Evolutionary conservation across 1,284 basidiomycete genomes (phyloP).

Genomic region (Puccinia coronata): DNA sequence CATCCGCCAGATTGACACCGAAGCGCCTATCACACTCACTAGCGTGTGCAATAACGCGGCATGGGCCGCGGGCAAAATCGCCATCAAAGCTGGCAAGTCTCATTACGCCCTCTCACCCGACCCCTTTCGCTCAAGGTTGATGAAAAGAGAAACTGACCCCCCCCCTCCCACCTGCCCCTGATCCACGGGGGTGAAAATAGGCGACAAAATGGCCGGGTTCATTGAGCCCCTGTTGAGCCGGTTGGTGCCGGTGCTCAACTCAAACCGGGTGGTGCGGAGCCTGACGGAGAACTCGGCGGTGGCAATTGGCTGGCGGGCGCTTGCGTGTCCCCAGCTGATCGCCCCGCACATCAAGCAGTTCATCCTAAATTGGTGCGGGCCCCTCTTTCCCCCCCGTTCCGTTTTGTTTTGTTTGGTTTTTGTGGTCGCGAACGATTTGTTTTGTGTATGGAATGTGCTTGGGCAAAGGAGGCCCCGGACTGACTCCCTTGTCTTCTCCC

Average conservation of each 20-base stretch:
- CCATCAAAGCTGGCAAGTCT: constrained; percentile 84
- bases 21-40: constrained; percentile 85
- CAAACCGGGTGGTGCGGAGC: constrained; percentile 87
- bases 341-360: constrained; percentile 88
- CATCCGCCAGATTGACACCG: constrained; percentile 83
- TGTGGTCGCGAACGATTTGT: no score
- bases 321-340: constrained; percentile 84
- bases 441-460: no score
- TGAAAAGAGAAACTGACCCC: not conserved
- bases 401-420: not conserved
- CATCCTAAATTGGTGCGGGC: constrained; percentile 79
- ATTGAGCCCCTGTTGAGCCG: constrained; percentile 81
- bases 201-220: constrained; percentile 82
- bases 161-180: not conserved
- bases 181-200: constrained; percentile 59
- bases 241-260: constrained; percentile 85
- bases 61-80: constrained; percentile 82
- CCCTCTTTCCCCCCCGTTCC: not conserved
- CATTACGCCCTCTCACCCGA: constrained; percentile 89
- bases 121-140: constrained; percentile 96
- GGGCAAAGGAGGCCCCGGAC: no score
- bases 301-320: constrained; percentile 93
- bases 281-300: constrained; percentile 98
- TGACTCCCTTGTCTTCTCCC: constrained; percentile 67
- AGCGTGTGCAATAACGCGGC: constrained; percentile 99